Evolutionary conservation across 139 green algal species (phyloP).

Genomic region (Deuterostichococcus epilithicus): DNA sequence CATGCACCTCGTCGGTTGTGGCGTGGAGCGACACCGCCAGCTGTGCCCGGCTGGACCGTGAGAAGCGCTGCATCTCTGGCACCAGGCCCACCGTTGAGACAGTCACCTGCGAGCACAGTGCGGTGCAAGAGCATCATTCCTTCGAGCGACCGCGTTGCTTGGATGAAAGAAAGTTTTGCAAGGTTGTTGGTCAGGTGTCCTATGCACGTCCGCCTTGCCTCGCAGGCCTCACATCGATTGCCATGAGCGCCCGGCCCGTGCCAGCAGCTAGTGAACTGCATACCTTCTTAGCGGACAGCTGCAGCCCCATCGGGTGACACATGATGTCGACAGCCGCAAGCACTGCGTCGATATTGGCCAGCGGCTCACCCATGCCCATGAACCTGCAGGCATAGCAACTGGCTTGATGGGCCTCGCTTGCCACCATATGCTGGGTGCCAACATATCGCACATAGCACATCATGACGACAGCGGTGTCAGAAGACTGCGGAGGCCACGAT

Average conservation of each 20-base stretch:
- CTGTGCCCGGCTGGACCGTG: slow-evolving; percentile 35
- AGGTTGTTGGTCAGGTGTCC: too few relatives aligned
- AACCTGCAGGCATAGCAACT: too few relatives aligned
- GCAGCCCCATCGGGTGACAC: slow-evolving; percentile 60
- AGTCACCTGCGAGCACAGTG: slow-evolving; percentile 52
- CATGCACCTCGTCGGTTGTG: slow-evolving; percentile 74
- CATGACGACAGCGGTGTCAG: too few relatives aligned
- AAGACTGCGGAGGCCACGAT: too few relatives aligned
- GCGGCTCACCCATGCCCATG: slow-evolving; percentile 78
- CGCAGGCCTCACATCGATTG: too few relatives aligned
- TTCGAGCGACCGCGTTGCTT: too few relatives aligned
- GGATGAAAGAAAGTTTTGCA: too few relatives aligned
- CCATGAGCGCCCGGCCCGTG: background rate
- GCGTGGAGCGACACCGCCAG: slow-evolving; percentile 89
- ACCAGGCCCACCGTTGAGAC: slow-evolving; percentile 88
- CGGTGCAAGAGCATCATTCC: too few relatives aligned
- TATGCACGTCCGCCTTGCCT: too few relatives aligned
- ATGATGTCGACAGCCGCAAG: slow-evolving; percentile 67
- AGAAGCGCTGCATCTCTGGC: slow-evolving; percentile 68
- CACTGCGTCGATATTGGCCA: slow-evolving; percentile 75
- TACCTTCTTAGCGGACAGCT: slow-evolving; percentile 71
- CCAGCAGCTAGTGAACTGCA: background rate
- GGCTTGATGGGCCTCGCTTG: too few relatives aligned
- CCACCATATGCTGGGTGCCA: slow-evolving; percentile 28
- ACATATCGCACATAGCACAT: too few relatives aligned